These are phyloP conservation scores for Calcarisporium arbuscula DNA, from an alignment of 2,329 filamentous ascomycete genomes.

Conservation along the genomic window DNA sequence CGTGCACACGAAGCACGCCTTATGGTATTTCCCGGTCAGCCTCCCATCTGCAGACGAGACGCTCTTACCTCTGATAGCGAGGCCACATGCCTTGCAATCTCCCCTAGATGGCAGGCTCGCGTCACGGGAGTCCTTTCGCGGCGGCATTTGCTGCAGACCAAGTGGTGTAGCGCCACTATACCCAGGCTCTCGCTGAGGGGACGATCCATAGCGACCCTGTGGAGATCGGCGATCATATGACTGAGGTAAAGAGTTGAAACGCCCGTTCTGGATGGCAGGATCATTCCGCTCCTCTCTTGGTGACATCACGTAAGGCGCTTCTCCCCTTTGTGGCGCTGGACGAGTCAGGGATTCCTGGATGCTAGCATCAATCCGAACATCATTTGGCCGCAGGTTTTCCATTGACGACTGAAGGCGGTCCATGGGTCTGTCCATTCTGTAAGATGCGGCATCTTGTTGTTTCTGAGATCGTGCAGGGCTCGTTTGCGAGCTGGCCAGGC, in stretches of 20 bases:
- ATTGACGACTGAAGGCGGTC: conserved; percentile 50
- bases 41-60: conserved; percentile 90
- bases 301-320: conserved; percentile 21
- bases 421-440: conserved; percentile 47
- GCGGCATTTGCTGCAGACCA: conserved; percentile 10
- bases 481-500: conserved; percentile 56
- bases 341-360: too few species aligned
- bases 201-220: conserved; percentile 5
- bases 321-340: conserved; percentile 19
- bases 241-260: conserved; percentile 10
- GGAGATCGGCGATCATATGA: conserved; percentile 10
- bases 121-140: conserved; percentile 31
- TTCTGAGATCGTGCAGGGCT: conserved; percentile 26
- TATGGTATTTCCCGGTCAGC: conserved; percentile 89
- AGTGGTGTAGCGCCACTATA: conserved; percentile 5
- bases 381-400: conserved; percentile 22
- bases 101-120: conserved; percentile 51
- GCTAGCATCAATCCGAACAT: conserved; percentile 27
- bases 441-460: conserved; percentile 35
- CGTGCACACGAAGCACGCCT: conserved; percentile 86
- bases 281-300: conserved; percentile 15
- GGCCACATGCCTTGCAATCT: conserved; percentile 74
- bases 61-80: conserved; percentile 80
- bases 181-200: conserved; percentile 2
- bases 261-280: conserved; percentile 17